phyloP scores from a whole-genome alignment of 768 basidiomycete genomes.

The Pilatotrama ljubarskyi region DNA sequence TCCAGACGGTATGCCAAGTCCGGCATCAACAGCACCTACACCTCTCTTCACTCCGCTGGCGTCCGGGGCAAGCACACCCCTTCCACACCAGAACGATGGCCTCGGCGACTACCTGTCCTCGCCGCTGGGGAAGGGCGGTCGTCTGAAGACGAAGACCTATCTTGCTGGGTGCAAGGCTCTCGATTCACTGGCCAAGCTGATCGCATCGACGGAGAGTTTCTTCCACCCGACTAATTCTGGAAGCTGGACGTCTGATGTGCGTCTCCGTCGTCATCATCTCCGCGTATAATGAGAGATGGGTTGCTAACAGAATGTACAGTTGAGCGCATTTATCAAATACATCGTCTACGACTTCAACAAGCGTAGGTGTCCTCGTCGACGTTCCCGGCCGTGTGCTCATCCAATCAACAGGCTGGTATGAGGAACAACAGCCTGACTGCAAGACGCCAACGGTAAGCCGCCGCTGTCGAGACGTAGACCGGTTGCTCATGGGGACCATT shows the following conservation, averaged over 20 bases:
- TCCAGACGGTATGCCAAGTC: conserved; percentile 55
- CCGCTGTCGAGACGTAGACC: neutral
- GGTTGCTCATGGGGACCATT: neutral
- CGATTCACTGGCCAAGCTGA: conserved; percentile 80
- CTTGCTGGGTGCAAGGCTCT: conserved; percentile 84
- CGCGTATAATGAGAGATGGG: too few relatives aligned
- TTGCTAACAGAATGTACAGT: conserved; percentile 36
- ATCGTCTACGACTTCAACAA: conserved; percentile 85
- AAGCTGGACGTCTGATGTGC: conserved; percentile 74
- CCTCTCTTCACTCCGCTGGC: conserved; percentile 72
- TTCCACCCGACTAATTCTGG: conserved; percentile 92
- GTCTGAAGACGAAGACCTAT: conserved; percentile 51
- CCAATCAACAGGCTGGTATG: conserved; percentile 61
- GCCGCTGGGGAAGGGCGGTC: conserved; percentile 50
- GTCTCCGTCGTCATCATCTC: too few relatives aligned
- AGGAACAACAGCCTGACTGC: conserved; percentile 75
- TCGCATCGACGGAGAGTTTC: conserved; percentile 86
- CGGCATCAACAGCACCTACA: conserved; percentile 64
- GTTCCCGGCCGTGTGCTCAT: neutral
- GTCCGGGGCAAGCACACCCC: conserved; percentile 62
- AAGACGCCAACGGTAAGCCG: conserved; percentile 66
- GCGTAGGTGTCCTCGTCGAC: conserved; percentile 41
- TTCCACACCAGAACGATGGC: conserved; percentile 42
- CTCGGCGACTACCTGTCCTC: conserved; percentile 61
- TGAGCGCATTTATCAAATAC: conserved; percentile 84